Evolutionary conservation across 2,329 filamentous ascomycete genomes (phyloP).

Genomic region (Aspergillus tubingensis): DNA sequence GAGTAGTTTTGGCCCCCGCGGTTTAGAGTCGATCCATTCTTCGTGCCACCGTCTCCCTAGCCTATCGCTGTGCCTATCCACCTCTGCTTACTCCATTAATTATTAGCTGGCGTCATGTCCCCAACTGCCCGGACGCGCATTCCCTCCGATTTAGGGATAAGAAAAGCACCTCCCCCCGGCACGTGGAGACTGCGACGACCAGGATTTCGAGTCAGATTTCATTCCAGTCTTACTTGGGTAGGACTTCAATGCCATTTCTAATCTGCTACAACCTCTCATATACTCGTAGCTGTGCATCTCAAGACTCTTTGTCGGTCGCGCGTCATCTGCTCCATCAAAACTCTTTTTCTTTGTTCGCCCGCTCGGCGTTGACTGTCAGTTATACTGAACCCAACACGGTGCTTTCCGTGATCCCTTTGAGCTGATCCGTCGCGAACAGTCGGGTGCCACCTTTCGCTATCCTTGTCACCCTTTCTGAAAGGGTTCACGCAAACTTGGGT

Average conservation of each 20-base stretch:
- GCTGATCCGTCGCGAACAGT: neutral
- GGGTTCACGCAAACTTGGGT: neutral
- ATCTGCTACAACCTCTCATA: neutral
- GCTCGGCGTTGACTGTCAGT: neutral
- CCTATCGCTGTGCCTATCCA: neutral
- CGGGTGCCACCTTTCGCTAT: neutral
- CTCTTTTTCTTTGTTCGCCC: neutral
- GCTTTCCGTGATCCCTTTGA: neutral
- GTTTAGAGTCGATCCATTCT: constrained; percentile 1
- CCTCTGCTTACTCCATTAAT: neutral
- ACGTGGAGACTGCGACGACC: constrained; percentile 1
- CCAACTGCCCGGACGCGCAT: neutral
- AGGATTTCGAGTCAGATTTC: neutral
- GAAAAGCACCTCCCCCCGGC: neutral
- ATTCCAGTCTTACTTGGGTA: neutral
- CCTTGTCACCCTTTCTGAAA: neutral
- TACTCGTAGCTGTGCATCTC: neutral
- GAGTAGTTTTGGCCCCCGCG: constrained; percentile 1
- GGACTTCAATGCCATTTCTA: neutral
- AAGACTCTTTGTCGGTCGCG: neutral
- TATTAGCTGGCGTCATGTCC: constrained; percentile 6
- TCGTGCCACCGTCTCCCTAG: neutral
- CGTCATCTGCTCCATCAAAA: neutral
- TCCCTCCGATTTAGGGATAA: neutral
- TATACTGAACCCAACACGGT: neutral